Evolutionary conservation across 2,329 filamentous ascomycete species (phyloP).

Genomic region (Fusarium sp.): DNA sequence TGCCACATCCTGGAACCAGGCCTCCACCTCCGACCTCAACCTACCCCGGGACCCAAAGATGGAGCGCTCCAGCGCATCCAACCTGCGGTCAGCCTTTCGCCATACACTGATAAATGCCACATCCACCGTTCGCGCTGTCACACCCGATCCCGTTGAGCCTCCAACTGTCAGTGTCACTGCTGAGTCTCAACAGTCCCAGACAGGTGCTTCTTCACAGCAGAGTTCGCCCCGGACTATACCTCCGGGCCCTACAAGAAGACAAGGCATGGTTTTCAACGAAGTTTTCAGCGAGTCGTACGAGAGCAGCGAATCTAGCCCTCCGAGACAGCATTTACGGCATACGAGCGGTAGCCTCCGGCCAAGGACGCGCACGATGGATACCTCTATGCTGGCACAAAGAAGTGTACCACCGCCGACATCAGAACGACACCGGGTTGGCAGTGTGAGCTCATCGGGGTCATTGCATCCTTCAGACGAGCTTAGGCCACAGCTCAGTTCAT

Average conservation of each 20-base stretch:
- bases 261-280: conserved; percentile 70
- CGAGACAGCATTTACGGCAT: conserved; percentile 46
- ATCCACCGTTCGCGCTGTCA: conserved; percentile 70
- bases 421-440: conserved; percentile 73
- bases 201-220: conserved; percentile 44
- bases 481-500: conserved; percentile 48
- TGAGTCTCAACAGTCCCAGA: conserved; percentile 39
- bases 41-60: conserved; percentile 43
- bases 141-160: conserved; percentile 64
- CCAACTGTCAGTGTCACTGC: conserved; percentile 34
- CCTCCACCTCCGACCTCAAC: conserved; percentile 43
- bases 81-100: conserved; percentile 48
- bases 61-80: conserved; percentile 49
- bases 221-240: conserved; percentile 47
- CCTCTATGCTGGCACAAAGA: conserved; percentile 59
- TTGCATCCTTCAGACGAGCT: conserved; percentile 62
- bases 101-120: conserved; percentile 44
- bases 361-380: conserved; percentile 68
- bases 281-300: conserved; percentile 61
- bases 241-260: conserved; percentile 56
- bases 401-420: conserved; percentile 48
- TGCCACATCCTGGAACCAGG: conserved; percentile 47
- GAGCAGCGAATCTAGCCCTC: conserved; percentile 52
- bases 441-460: conserved; percentile 71
- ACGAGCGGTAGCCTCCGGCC: conserved; percentile 55